phyloP scores from a whole-genome alignment of 2,329 filamentous ascomycete genomes.

The Fusarium sp. region DNA sequence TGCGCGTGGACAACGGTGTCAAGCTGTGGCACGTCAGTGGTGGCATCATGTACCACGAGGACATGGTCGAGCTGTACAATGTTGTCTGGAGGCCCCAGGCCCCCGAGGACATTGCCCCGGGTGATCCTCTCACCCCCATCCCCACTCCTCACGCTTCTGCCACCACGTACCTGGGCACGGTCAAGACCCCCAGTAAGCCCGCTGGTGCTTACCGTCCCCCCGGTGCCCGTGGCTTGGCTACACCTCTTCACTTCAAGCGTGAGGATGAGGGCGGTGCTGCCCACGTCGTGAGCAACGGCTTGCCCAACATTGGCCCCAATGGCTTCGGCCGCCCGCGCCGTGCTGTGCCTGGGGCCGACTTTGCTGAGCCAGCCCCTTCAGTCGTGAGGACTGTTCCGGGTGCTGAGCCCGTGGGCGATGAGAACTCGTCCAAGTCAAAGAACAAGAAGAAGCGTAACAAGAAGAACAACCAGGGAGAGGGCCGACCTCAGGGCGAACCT shows the following conservation, averaged over 20 bases:
- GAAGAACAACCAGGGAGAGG: slow-evolving; percentile 83
- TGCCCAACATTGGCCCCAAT: slow-evolving; percentile 72
- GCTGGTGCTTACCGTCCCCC: slow-evolving; percentile 97
- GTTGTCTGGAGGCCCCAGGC: slow-evolving; percentile 85
- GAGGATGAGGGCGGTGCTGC: slow-evolving; percentile 96
- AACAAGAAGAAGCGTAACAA: slow-evolving; percentile 98
- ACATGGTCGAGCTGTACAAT: slow-evolving; percentile 93
- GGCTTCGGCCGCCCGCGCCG: slow-evolving; percentile 81
- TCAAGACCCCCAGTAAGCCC: slow-evolving; percentile 95
- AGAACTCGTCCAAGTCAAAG: slow-evolving; percentile 85
- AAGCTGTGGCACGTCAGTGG: slow-evolving; percentile 94
- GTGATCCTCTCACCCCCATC: slow-evolving; percentile 75
- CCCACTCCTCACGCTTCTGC: slow-evolving; percentile 85
- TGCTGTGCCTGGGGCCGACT: slow-evolving; percentile 86
- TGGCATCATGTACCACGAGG: slow-evolving; percentile 90
- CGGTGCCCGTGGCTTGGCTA: slow-evolving; percentile 85
- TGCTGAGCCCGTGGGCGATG: slow-evolving; percentile 68
- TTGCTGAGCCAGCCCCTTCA: slow-evolving; percentile 70
- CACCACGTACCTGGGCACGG: slow-evolving; percentile 78
- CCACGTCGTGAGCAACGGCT: slow-evolving; percentile 80
- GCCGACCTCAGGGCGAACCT: slow-evolving; percentile 57
- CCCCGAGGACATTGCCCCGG: slow-evolving; percentile 63
- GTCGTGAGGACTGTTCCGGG: slow-evolving; percentile 71
- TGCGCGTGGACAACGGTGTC: slow-evolving; percentile 95
- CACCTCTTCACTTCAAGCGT: slow-evolving; percentile 93